phyloP scores from a whole-genome alignment of 495 filamentous ascomycete species.

The Tuber indicum region DNA sequence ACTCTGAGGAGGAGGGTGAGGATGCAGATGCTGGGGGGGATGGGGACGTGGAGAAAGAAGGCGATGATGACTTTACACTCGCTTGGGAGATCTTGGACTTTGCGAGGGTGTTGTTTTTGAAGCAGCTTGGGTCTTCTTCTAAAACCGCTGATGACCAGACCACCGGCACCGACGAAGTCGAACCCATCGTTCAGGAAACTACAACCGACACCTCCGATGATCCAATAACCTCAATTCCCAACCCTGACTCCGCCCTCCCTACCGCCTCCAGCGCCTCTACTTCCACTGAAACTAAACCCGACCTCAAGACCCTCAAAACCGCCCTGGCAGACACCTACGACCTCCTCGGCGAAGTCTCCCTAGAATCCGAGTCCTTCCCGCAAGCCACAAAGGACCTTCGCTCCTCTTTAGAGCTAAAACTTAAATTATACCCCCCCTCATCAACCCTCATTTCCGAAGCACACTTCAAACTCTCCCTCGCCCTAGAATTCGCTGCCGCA shows the following conservation, averaged over 20 bases:
- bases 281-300: constrained; percentile 7
- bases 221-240: constrained; percentile 41
- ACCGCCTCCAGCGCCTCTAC: neutral
- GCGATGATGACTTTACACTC: constrained; percentile 81
- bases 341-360: constrained; percentile 66
- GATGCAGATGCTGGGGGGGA: constrained; percentile 39
- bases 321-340: constrained; percentile 73
- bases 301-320: constrained; percentile 20
- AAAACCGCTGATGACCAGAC: constrained; percentile 11
- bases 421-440: constrained; percentile 66
- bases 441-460: constrained; percentile 83
- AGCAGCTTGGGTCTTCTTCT: constrained; percentile 47
- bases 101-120: constrained; percentile 69
- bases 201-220: constrained; percentile 48
- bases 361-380: constrained; percentile 80
- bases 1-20: constrained; percentile 55
- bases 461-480: constrained; percentile 91
- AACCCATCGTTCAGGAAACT: constrained; percentile 36
- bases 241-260: constrained; percentile 2
- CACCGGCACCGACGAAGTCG: constrained; percentile 47
- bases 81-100: constrained; percentile 91
- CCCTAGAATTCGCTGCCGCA: constrained; percentile 70
- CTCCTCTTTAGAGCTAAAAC: constrained; percentile 66
- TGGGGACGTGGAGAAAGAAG: constrained; percentile 48
- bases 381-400: constrained; percentile 74